Evolutionary conservation across 1,284 basidiomycete species (phyloP), one percentile per base, ranked within the genome.

Genomic region (Irpex sp.): DNA sequence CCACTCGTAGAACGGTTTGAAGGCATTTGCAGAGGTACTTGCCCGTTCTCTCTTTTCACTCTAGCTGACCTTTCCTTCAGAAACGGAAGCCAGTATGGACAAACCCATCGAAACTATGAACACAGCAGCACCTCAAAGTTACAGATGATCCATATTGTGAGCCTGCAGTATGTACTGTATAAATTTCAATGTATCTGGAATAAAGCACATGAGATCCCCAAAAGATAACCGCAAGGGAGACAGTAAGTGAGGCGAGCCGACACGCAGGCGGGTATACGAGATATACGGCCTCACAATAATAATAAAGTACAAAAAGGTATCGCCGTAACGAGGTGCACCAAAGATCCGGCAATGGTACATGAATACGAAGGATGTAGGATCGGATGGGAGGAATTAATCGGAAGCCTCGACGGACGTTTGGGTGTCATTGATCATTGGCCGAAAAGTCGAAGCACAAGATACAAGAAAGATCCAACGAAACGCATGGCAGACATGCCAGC

Each of bases 401-500:
- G 33, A 26, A 26, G 21, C 3, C 21, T 26, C 5, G 1, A 33
- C 49, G 47, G 49, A 51, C 21, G 26, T 17, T 51, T 58, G 49
- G 56, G 50, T 39, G 13, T 15, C 21, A 1, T 11, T 46, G 17
- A 66, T 72, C 70, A 79, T 57, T 71, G 70, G 15, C 90, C 90
- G 66, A 89, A 79, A 43, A 92, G 78, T 68, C 89, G 83, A 74
- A 95, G 84, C 53, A 94, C 69, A 62, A 95, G 84, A 74, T 95
- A 95, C 43, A 92, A 69, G 53, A 86, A 73, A 21, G 92, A 93
- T 26, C 93, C 92, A 46, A 83, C 67, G 76, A 95, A 95, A 58
- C 93, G 88, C 69, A 94, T 77, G 51, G 85, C 86, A 56, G 90
- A 92, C 64, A 95, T 79, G 63, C 85, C 89, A 71, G 93, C 89